Conservation (phyloP, 1,284 basidiomycete genomes). For the Pisolithus thermaeus region DNA sequence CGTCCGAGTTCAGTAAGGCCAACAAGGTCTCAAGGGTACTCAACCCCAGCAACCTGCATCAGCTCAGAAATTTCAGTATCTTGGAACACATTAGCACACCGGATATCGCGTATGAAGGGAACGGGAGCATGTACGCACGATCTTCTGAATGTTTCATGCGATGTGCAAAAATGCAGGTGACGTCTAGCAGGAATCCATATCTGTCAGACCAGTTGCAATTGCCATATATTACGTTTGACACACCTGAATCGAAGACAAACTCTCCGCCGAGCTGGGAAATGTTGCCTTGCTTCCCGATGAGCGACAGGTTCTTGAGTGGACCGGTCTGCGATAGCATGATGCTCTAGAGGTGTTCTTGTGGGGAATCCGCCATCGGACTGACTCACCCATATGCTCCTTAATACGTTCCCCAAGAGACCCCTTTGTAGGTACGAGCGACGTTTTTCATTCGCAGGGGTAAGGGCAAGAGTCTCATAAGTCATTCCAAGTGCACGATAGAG, state of each 20-base stretch:
- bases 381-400: constrained; percentile 46
- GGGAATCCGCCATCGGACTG: background rate
- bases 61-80: constrained; percentile 42
- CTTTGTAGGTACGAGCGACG: constrained; percentile 43
- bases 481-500: constrained; percentile 51
- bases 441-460: constrained; percentile 40
- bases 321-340: constrained; percentile 27
- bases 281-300: constrained; percentile 56
- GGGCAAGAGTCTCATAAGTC: constrained; percentile 37
- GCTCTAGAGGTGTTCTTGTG: background rate
- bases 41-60: constrained; percentile 32
- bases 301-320: constrained; percentile 38
- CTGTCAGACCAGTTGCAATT: background rate
- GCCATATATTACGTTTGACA: constrained; percentile 31
- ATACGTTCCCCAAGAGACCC: constrained; percentile 27
- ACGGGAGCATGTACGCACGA: constrained; percentile 35
- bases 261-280: constrained; percentile 57
- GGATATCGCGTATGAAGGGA: background rate
- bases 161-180: constrained; percentile 42
- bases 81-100: constrained; percentile 10
- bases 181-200: constrained; percentile 15
- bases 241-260: constrained; percentile 47
- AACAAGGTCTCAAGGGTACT: constrained; percentile 5
- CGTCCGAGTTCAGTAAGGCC: too few relatives aligned
- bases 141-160: constrained; percentile 60